These are phyloP conservation scores for Ustilago trichophora DNA, from an alignment of 1,284 basidiomycete species.

Conservation along the genomic window DNA sequence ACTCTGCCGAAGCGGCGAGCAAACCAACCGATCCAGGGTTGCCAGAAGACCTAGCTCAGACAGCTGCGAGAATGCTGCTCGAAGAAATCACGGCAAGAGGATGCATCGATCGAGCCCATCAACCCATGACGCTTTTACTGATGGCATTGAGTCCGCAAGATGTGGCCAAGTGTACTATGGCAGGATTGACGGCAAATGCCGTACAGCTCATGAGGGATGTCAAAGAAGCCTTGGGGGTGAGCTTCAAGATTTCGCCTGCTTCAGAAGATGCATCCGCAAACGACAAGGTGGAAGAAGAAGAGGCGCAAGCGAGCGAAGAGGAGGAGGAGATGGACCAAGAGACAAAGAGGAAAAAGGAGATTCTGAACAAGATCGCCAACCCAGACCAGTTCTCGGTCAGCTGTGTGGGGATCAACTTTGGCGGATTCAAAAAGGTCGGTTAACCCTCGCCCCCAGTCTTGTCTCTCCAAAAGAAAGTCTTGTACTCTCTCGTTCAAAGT, in stretches of 20 bases:
- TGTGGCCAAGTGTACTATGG: constrained; percentile 86
- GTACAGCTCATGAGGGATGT: constrained; percentile 90
- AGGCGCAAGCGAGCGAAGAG: constrained; percentile 14
- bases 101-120: constrained; percentile 89
- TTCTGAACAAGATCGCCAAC: constrained; percentile 6
- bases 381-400: constrained; percentile 46
- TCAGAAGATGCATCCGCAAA: no score
- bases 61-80: constrained; percentile 80
- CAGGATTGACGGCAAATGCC: constrained; percentile 77
- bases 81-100: constrained; percentile 82
- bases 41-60: constrained; percentile 89
- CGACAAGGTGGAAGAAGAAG: neutral
- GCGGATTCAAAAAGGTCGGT: constrained; percentile 55
- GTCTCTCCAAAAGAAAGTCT: neutral
- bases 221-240: constrained; percentile 78
- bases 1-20: constrained; percentile 85
- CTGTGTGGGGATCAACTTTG: constrained; percentile 60
- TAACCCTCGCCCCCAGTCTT: no score
- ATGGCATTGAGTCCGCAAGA: constrained; percentile 97
- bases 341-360: constrained; percentile 11
- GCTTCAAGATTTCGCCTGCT: constrained; percentile 70
- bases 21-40: constrained; percentile 68
- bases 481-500: neutral
- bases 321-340: constrained; percentile 26
- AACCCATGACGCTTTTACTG: constrained; percentile 84